phyloP scores from a whole-genome alignment of 495 filamentous ascomycete genomes.

The Talaromyces adpressus region DNA sequence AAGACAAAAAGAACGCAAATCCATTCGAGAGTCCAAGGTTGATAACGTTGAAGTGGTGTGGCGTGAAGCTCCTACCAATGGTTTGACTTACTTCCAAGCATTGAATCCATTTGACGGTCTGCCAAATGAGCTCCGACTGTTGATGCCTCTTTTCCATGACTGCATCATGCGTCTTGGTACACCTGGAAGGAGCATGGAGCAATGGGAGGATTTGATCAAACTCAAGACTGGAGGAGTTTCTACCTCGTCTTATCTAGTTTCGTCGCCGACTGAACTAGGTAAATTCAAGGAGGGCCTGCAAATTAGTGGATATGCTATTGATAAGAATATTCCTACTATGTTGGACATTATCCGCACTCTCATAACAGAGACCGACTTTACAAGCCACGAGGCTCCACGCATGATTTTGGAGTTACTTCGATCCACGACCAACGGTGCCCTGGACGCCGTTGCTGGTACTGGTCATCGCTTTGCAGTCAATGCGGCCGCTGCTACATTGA shows the following conservation, averaged over 20 bases:
- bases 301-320: slow-evolving; percentile 77
- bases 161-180: slow-evolving; percentile 90
- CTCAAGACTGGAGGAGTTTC: slow-evolving; percentile 91
- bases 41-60: slow-evolving; percentile 71
- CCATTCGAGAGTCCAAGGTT: slow-evolving; percentile 59
- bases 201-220: slow-evolving; percentile 91
- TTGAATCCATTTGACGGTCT: slow-evolving; percentile 72
- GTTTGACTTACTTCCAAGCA: slow-evolving; percentile 91
- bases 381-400: slow-evolving; percentile 66
- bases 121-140: slow-evolving; percentile 74
- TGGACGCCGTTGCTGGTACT: slow-evolving; percentile 80
- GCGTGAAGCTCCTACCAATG: slow-evolving; percentile 89
- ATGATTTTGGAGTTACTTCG: slow-evolving; percentile 83
- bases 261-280: slow-evolving; percentile 63
- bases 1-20: slow-evolving; percentile 62
- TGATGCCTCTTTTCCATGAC: slow-evolving; percentile 88
- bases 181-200: slow-evolving; percentile 78
- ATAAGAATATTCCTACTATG: slow-evolving; percentile 85
- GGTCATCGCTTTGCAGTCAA: slow-evolving; percentile 80
- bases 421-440: slow-evolving; percentile 77
- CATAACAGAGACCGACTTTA: slow-evolving; percentile 82
- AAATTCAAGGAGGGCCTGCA: slow-evolving; percentile 71
- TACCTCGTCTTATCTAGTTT: slow-evolving; percentile 67
- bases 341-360: slow-evolving; percentile 76
- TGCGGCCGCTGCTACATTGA: slow-evolving; percentile 74